phyloP scores from a whole-genome alignment of 306 rosid species.

The Quercus aquifolioides region DNA sequence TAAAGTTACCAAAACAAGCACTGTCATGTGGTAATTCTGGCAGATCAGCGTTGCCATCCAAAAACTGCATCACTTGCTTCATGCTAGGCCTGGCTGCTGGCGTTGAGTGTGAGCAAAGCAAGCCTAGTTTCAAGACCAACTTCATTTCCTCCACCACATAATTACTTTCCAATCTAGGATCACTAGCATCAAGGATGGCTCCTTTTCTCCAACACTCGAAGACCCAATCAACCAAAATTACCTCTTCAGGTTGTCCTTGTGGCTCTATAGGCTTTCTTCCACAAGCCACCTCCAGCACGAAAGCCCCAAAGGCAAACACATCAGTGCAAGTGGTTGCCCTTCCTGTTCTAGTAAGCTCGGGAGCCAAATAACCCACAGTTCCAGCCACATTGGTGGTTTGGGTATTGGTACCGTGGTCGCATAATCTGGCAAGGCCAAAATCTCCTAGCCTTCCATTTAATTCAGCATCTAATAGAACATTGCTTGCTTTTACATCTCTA shows the following conservation, averaged over 20 bases:
- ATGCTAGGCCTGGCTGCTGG: conserved; percentile 52
- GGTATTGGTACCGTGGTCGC: conserved; percentile 55
- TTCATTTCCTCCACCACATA: conserved; percentile 35
- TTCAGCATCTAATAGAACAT: conserved; percentile 51
- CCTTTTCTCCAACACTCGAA: conserved; percentile 37
- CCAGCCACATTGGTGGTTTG: conserved; percentile 67
- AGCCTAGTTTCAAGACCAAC: conserved; percentile 52
- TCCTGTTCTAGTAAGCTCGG: conserved; percentile 54
- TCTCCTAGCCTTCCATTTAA: conserved; percentile 64
- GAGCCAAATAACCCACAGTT: conserved; percentile 72
- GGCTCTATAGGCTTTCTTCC: conserved; percentile 63
- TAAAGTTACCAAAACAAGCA: background rate
- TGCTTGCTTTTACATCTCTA: conserved; percentile 74
- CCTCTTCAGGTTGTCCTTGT: conserved; percentile 19
- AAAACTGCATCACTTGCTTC: conserved; percentile 46
- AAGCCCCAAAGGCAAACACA: conserved; percentile 63
- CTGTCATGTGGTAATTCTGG: conserved; percentile 18
- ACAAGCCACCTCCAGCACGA: conserved; percentile 57
- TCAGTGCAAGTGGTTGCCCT: conserved; percentile 47
- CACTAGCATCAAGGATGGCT: conserved; percentile 42
- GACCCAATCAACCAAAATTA: conserved; percentile 54
- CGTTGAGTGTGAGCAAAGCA: conserved; percentile 48
- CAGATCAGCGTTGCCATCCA: conserved; percentile 33
- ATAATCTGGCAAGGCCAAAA: conserved; percentile 64
- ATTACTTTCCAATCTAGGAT: conserved; percentile 33